Percentiles rank a stretch among this genome's conserved stretches.
These are phyloP conservation scores for Calonectria henricotiae DNA, from an alignment of 2,329 filamentous ascomycete genomes.

Conservation along the genomic window DNA sequence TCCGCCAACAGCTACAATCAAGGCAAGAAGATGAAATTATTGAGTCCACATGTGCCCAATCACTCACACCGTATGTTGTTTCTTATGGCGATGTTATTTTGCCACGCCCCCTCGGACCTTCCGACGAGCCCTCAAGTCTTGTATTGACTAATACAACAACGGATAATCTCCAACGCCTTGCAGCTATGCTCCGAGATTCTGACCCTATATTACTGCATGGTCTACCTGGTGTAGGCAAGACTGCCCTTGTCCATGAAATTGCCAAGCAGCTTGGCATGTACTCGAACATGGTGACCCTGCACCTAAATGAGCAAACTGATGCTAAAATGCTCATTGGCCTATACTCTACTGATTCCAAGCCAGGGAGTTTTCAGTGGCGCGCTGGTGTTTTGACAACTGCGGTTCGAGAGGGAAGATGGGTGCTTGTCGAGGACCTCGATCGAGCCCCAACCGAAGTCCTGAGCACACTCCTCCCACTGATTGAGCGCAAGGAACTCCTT, in stretches of 20 bases:
- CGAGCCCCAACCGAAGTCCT: slow-evolving; percentile 95
- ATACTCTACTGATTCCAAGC: slow-evolving; percentile 90
- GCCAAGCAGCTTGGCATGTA: slow-evolving; percentile 86
- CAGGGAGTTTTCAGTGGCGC: slow-evolving; percentile 93
- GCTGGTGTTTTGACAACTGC: slow-evolving; percentile 95
- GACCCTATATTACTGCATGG: slow-evolving; percentile 88
- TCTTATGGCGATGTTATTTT: slow-evolving; percentile 79
- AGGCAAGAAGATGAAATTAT: slow-evolving; percentile 34
- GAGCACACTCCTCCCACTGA: slow-evolving; percentile 91
- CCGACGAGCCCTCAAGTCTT: slow-evolving; percentile 67
- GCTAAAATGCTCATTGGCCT: slow-evolving; percentile 96
- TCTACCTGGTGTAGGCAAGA: slow-evolving; percentile 91
- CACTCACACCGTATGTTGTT: slow-evolving; percentile 74
- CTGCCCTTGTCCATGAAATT: slow-evolving; percentile 85
- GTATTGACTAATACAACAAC: slow-evolving; percentile 82
- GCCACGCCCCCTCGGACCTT: slow-evolving; percentile 72
- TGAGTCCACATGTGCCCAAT: slow-evolving; percentile 53
- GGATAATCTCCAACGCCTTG: slow-evolving; percentile 80
- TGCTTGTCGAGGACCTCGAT: slow-evolving; percentile 97
- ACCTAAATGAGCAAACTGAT: slow-evolving; percentile 98
- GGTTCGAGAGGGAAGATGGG: slow-evolving; percentile 94
- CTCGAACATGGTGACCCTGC: slow-evolving; percentile 89
- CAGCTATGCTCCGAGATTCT: slow-evolving; percentile 75
- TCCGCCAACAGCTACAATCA: slow-evolving; percentile 60
- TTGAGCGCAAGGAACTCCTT: slow-evolving; percentile 91